Evolutionary conservation across 2,329 filamentous ascomycete genomes (phyloP).

Genomic region (Fusarium nelsonii): DNA sequence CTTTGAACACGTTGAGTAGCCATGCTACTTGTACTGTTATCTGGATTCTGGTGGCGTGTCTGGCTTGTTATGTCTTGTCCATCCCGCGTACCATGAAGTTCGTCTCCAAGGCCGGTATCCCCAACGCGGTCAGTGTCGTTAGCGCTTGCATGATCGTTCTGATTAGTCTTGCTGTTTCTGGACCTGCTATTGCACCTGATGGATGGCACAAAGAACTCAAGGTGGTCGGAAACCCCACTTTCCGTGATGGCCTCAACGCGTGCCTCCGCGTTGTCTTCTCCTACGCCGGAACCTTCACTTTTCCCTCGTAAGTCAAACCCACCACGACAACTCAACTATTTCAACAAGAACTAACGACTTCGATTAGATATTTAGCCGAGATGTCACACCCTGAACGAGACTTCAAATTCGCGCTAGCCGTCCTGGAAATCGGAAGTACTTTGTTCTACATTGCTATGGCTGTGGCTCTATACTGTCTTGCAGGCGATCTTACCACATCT

Average conservation of each 20-base stretch:
- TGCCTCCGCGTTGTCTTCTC: slow-evolving; percentile 44
- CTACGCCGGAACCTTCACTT: slow-evolving; percentile 47
- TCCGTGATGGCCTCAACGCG: slow-evolving; percentile 44
- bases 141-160: slow-evolving; percentile 39
- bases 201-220: slow-evolving; percentile 40
- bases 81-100: slow-evolving; percentile 45
- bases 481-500: slow-evolving; percentile 40
- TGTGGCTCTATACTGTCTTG: slow-evolving; percentile 43
- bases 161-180: slow-evolving; percentile 37
- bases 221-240: slow-evolving; percentile 37
- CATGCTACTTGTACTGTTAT: slow-evolving; percentile 41
- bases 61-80: slow-evolving; percentile 33
- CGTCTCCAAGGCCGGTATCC: slow-evolving; percentile 41
- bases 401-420: slow-evolving; percentile 40
- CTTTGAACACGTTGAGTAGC: slow-evolving; percentile 39
- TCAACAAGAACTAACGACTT: too few relatives aligned
- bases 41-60: slow-evolving; percentile 39
- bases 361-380: slow-evolving; percentile 20
- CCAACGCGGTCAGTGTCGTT: slow-evolving; percentile 41
- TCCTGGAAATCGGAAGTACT: slow-evolving; percentile 44
- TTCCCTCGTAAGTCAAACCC: slow-evolving; percentile 26
- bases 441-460: slow-evolving; percentile 46
- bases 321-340: fast-evolving
- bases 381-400: slow-evolving; percentile 42
- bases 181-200: slow-evolving; percentile 33